Conservation (phyloP, 2,329 filamentous ascomycete genomes). For the Aureobasidium sp. region DNA sequence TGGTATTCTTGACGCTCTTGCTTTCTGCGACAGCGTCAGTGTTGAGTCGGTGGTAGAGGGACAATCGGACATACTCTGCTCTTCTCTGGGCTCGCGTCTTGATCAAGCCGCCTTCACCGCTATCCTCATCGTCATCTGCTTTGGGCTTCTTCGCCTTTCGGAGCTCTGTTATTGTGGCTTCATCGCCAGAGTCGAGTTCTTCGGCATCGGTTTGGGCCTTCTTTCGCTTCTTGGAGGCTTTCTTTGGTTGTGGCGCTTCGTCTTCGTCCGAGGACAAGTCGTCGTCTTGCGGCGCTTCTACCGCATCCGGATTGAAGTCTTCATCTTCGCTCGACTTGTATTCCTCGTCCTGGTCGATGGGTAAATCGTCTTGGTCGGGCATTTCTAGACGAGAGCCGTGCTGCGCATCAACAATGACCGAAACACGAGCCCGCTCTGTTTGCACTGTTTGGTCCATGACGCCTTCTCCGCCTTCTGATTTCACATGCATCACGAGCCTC, state of each 20-base stretch:
- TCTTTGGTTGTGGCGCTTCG: constrained; percentile 20
- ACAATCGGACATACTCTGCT: constrained; percentile 30
- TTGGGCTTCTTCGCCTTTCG: constrained; percentile 31
- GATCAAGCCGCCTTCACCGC: constrained; percentile 42
- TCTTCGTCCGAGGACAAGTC: constrained; percentile 28
- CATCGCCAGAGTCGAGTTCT: constrained; percentile 47
- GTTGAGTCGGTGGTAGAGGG: not conserved
- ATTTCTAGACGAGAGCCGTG: not conserved
- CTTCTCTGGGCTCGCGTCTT: constrained; percentile 45
- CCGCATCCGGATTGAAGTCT: constrained; percentile 33
- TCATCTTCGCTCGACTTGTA: constrained; percentile 37
- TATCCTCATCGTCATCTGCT: constrained; percentile 29
- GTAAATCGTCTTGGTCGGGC: not conserved
- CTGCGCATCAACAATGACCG: not conserved
- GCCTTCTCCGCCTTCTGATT: not conserved
- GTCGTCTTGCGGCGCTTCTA: constrained; percentile 20
- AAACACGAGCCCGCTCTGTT: not conserved
- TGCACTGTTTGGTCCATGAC: constrained; percentile 2
- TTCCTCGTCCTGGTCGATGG: constrained; percentile 23
- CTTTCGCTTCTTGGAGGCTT: constrained; percentile 30
- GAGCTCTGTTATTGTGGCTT: constrained; percentile 44
- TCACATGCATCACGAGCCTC: not conserved
- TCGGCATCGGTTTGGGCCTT: constrained; percentile 27
- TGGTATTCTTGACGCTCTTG: constrained; percentile 41
- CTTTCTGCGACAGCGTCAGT: constrained; percentile 25